A percentile compares a stretch with the other conserved stretches of the same genome.
phyloP scores from a whole-genome alignment of 176 grass and related monocot species.

The Oryza coarctata region DNA sequence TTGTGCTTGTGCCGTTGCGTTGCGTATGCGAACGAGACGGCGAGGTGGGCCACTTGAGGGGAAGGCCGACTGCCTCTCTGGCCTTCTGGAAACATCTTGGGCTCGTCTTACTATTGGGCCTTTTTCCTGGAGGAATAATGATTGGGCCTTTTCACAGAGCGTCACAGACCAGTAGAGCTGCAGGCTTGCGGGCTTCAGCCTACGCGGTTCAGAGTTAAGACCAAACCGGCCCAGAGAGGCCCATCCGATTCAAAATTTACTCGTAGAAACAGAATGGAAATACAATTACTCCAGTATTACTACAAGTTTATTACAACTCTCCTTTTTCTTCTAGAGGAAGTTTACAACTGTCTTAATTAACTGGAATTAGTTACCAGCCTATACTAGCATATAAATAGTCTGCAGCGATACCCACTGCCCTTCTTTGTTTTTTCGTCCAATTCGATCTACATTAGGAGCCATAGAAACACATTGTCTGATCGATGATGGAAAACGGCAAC shows the following conservation, averaged over 20 bases:
- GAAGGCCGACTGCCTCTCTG: not conserved
- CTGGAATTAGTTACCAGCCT: not conserved
- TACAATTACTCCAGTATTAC: too few species aligned
- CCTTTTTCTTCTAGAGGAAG: not conserved
- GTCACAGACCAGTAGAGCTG: not conserved
- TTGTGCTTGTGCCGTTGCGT: not conserved
- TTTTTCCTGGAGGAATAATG: not conserved
- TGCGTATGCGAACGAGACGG: not conserved
- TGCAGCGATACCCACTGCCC: not conserved
- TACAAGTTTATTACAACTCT: not conserved
- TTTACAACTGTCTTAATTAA: not conserved
- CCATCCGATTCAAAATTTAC: not conserved
- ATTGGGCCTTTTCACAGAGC: not conserved
- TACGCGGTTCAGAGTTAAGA: not conserved
- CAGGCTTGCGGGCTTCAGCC: too few species aligned
- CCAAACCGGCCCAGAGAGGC: not conserved
- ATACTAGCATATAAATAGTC: not conserved
- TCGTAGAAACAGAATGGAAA: not conserved
- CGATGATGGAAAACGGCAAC: too few species aligned
- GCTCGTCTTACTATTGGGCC: not conserved
- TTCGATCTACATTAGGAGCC: not conserved
- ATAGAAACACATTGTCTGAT: not conserved
- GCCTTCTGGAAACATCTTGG: not conserved
- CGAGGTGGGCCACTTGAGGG: conserved; percentile 10
- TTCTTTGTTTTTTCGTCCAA: not conserved